Evolutionary conservation across 2,329 filamentous ascomycete species (phyloP), one percentile per base, ranked within the genome.

Genomic region (Tolypocladium ovalisporum): DNA sequence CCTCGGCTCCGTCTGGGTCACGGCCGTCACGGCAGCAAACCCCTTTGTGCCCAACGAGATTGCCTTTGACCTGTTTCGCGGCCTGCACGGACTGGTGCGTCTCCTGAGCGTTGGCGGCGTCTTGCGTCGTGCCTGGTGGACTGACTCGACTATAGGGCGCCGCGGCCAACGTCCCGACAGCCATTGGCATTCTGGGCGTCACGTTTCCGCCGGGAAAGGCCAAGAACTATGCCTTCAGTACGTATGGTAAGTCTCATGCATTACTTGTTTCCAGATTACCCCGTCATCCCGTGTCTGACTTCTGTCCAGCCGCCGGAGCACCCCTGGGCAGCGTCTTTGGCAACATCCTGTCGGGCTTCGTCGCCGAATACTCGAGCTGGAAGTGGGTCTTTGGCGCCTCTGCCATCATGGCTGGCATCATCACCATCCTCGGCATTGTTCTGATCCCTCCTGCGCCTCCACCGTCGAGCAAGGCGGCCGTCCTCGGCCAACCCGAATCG

Each of bases 221-320:
- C 4, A 88, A 88, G 70, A 88, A 87, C 63, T 87, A 87, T 65
- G 85, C 85, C 1, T 88, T 89, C 62, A 82, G 81, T 40, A 76
- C 79, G 27, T 88, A 86, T 58, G 78, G 78, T 79, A 65, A 57
- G 72, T 56, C 44, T 12, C 15, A 4, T 4, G 8, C 17, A 4
- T 3, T 17, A 12, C 17, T 13, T 12, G 2, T 17, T 12, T n/a
- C 2, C 47, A 12, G 0, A 3, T 34, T 27, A 19, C 17, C 47
- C 3, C 34, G 7, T 17, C 47, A 12, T 47, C 4, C 27, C 47
- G 29, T 22, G 29, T 13, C 47, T 52, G 47, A 52, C 19, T 32
- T 17, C 17, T 19, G 4, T 47, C 19, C 52, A 80, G 78, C 81
- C 22, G 84, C 84, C 1, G 86, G 85, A 1, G 82, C 85, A 0